Evolutionary conservation across 768 basidiomycete species (phyloP).

Genomic region (Leccinum disarticulatum): DNA sequence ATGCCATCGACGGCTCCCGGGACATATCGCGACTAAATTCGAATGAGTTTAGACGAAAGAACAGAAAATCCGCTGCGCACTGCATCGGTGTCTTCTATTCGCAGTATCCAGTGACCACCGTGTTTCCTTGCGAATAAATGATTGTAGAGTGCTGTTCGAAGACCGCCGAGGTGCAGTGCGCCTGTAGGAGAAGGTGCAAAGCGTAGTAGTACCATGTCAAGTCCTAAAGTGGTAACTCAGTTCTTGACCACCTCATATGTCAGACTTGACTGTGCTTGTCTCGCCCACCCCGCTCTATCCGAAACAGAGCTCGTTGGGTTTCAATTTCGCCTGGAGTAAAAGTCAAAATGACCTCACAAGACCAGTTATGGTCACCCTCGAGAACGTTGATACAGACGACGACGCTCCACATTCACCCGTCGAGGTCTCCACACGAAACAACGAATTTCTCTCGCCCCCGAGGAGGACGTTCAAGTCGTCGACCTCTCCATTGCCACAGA

Average conservation of each 20-base stretch:
- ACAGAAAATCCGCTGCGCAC: constrained; percentile 45
- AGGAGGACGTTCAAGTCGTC: constrained; percentile 28
- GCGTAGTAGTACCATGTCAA: constrained; percentile 56
- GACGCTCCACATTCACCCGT: constrained; percentile 26
- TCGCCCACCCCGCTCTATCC: constrained; percentile 32
- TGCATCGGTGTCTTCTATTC: constrained; percentile 94
- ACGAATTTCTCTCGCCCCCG: constrained; percentile 27
- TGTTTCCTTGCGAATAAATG: constrained; percentile 79
- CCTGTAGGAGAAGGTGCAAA: constrained; percentile 99
- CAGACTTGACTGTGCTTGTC: constrained; percentile 35
- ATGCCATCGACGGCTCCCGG: constrained; percentile 85
- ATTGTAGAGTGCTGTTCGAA: constrained; percentile 93
- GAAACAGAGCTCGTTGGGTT: constrained; percentile 22
- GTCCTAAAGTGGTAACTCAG: background rate
- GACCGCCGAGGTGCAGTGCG: constrained; percentile 88
- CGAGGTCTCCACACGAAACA: constrained; percentile 20
- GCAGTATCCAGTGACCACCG: constrained; percentile 85
- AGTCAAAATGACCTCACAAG: constrained; percentile 28
- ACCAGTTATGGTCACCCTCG: constrained; percentile 35
- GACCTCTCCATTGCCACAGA: constrained; percentile 10
- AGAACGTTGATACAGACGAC: constrained; percentile 26
- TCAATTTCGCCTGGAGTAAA: constrained; percentile 29
- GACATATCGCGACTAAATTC: constrained; percentile 68
- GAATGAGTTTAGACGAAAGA: background rate
- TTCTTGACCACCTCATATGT: constrained; percentile 8